Base-by-base conservation (phyloP, 1,284 basidiomycete species). In the Inonotus hispidus region DNA sequence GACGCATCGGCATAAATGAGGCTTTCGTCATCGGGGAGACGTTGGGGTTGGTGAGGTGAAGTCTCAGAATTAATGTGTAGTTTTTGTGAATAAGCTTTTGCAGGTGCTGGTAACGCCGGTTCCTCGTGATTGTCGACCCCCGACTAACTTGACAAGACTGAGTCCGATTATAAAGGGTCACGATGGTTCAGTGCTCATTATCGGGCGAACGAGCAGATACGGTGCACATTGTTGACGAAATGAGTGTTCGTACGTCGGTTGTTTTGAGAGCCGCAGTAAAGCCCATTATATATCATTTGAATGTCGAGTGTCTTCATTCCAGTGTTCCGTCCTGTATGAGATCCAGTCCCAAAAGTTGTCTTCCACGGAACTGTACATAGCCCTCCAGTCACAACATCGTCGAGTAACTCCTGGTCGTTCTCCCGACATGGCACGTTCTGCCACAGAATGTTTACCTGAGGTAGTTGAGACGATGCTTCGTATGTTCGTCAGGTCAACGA, bases 401-500 rank as follows among this genome's bases (percentile, higher is more conserved):
- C 53, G n/a, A 4, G 25, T n/a, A 2, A 2, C 49, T 14, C 49
- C 49, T 27, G 25, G 14, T 29, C 25, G 8, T 25, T 3, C 1
- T 7, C 49, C 29, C 14, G 25, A 21, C 23, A 52, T 29, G 2
- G 23, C 49, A 1, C 49, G n/a, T 2, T 29, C 49, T 68, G 63
- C 67, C 79, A 81, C 10, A 80, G 68, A 2, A 71, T 70, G 60
- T 68, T 70, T 79, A 73, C 23, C 78, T 72, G 29, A 81, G 65
- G 65, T 78, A 78, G 63, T 76, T 77, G 54, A 77, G 70, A 66
- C 78, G 80, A 64, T 80, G 79, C 27, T 32, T 53, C 47, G 47
- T 19, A 53, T 59, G 57, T 1, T 29, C 27, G 37, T 29, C 29
- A 19, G 46, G 41, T 13, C 11, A 11, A 35, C 38, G 19, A 7